Evolutionary conservation across 140 eudicot species (phyloP).

Genomic region (Artemisia princeps): DNA sequence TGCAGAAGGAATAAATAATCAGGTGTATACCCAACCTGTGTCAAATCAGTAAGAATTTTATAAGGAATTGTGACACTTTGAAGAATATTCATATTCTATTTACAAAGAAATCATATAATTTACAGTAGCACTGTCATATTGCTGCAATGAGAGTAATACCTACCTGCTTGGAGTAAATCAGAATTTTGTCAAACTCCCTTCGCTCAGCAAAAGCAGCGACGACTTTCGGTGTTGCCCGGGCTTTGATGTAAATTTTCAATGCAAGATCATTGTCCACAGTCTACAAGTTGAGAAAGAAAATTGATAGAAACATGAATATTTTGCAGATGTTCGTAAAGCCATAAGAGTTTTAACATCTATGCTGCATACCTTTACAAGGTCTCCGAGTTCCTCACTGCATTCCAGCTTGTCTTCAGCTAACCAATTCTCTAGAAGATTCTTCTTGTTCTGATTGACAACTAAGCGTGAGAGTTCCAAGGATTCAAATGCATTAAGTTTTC

Average conservation of each 20-base stretch:
- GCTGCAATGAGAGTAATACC: constrained; percentile 7
- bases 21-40: constrained; percentile 96
- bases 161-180: constrained; percentile 97
- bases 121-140: not conserved
- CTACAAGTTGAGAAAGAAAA: constrained; percentile 30
- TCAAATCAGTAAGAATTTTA: constrained; percentile 2
- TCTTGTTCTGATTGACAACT: constrained; percentile 96
- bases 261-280: constrained; percentile 98
- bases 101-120: not conserved
- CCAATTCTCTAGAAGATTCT: constrained; percentile 95
- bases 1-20: constrained; percentile 97
- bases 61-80: constrained; percentile 3
- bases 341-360: not conserved
- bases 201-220: constrained; percentile 99
- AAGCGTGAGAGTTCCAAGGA: constrained; percentile 93
- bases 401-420: constrained; percentile 96
- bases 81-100: constrained; percentile 11
- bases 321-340: not conserved
- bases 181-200: constrained; percentile 91
- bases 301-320: not conserved
- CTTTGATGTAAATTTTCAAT: constrained; percentile 85
- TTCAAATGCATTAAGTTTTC: constrained; percentile 91
- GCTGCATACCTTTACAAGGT: constrained; percentile 75
- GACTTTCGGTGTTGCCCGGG: constrained; percentile 98
- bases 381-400: constrained; percentile 99